phyloP scores from a whole-genome alignment of 2,329 filamentous ascomycete species.

The Colletotrichum chrysophilum region DNA sequence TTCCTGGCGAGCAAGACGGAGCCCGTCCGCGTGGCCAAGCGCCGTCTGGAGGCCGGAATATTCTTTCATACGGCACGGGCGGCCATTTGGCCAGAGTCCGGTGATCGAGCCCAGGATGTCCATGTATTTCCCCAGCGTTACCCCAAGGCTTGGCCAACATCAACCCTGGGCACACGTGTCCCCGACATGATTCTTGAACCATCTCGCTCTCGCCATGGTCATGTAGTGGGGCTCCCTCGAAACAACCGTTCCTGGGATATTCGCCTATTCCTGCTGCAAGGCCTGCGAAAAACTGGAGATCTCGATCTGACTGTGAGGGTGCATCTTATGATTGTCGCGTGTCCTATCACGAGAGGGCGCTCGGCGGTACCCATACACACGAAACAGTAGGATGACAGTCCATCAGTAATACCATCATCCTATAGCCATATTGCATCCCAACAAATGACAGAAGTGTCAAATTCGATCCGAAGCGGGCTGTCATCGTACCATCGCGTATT shows the following conservation, averaged over 20 bases:
- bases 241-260: background rate
- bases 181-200: background rate
- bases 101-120: background rate
- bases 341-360: background rate
- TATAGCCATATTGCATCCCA: background rate
- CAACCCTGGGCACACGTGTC: background rate
- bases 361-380: background rate
- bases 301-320: slow-evolving; percentile 1
- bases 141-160: background rate
- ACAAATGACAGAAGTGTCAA: background rate
- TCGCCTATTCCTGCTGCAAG: background rate
- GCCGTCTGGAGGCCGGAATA: background rate
- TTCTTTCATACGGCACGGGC: background rate
- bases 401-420: background rate
- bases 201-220: background rate
- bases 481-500: background rate
- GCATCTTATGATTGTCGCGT: background rate
- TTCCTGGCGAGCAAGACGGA: background rate
- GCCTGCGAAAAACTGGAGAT: background rate
- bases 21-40: background rate
- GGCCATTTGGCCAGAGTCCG: background rate
- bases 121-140: background rate
- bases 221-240: background rate
- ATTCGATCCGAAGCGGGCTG: background rate
- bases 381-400: slow-evolving; percentile 4